Percentiles rank a stretch among this genome's conserved stretches.
Evolutionary conservation across 257 asterid genomes (phyloP).

Genomic region (Mitragyna speciosa): DNA sequence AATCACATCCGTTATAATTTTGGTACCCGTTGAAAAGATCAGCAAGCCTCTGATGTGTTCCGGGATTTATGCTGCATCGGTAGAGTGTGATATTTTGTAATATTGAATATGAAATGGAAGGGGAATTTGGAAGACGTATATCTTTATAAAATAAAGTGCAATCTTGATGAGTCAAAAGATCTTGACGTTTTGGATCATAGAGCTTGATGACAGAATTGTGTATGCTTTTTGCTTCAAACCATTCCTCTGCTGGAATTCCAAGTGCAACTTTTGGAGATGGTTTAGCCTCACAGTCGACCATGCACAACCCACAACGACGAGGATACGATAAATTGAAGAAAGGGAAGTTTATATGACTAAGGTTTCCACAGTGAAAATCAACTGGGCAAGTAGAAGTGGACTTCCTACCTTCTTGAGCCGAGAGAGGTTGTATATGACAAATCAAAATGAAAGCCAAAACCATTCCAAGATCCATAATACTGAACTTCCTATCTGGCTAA

Average conservation of each 20-base stretch:
- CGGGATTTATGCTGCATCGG: background rate
- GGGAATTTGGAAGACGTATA: slow-evolving; percentile 1
- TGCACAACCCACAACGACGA: slow-evolving; percentile 35
- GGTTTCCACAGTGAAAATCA: slow-evolving; percentile 24
- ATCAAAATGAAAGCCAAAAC: background rate
- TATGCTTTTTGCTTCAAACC: background rate
- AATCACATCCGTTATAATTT: background rate
- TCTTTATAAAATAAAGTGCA: background rate
- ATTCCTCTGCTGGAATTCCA: background rate
- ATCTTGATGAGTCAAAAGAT: background rate
- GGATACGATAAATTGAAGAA: background rate
- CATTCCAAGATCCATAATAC: background rate
- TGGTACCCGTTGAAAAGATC: background rate
- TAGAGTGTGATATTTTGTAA: slow-evolving; percentile 27
- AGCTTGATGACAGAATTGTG: slow-evolving; percentile 13
- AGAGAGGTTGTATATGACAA: background rate
- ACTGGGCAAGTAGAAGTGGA: background rate
- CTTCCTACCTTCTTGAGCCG: background rate
- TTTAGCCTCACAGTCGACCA: slow-evolving; percentile 4
- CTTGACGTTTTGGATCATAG: background rate
- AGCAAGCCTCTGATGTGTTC: background rate
- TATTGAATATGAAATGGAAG: slow-evolving; percentile 21
- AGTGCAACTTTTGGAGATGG: slow-evolving; percentile 26
- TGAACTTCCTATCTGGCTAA: background rate
- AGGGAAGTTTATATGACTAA: slow-evolving; percentile 30